Evolutionary conservation across 345 rosid genomes (phyloP).

Genomic region (Eucalyptus curtisii): DNA sequence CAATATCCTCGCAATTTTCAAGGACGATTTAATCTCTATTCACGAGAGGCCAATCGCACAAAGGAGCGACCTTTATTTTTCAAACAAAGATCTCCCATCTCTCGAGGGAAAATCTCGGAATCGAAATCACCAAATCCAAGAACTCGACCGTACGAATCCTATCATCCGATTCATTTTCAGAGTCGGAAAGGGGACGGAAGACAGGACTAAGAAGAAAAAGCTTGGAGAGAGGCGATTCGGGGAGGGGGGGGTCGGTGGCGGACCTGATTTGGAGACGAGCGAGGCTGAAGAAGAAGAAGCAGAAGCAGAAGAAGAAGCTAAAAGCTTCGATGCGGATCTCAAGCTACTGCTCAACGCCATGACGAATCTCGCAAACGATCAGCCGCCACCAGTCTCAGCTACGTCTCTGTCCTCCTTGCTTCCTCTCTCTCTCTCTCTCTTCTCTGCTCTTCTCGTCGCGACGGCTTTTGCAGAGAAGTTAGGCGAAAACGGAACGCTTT

Average conservation of each 20-base stretch:
- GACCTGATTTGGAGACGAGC: slow-evolving; percentile 50
- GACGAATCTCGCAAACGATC: background rate
- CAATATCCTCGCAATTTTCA: background rate
- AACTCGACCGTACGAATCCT: background rate
- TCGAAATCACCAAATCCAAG: background rate
- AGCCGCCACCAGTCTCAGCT: background rate
- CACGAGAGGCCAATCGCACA: background rate
- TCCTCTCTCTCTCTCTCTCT: background rate
- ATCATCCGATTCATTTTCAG: background rate
- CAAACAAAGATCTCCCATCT: background rate
- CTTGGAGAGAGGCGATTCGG: background rate
- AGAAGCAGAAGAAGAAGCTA: slow-evolving; percentile 43
- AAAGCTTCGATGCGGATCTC: slow-evolving; percentile 63
- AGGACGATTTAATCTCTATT: background rate
- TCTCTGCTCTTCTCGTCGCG: background rate
- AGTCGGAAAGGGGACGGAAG: background rate
- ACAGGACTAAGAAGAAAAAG: background rate
- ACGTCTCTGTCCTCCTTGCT: background rate
- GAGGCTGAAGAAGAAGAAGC: slow-evolving; percentile 3
- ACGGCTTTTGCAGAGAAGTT: background rate
- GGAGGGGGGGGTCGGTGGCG: background rate
- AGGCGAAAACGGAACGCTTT: background rate
- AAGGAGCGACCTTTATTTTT: background rate
- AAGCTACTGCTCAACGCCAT: slow-evolving; percentile 66
- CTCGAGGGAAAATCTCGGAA: background rate